Conservation (phyloP, 768 basidiomycete species). For the Holtermannia corniformis region DNA sequence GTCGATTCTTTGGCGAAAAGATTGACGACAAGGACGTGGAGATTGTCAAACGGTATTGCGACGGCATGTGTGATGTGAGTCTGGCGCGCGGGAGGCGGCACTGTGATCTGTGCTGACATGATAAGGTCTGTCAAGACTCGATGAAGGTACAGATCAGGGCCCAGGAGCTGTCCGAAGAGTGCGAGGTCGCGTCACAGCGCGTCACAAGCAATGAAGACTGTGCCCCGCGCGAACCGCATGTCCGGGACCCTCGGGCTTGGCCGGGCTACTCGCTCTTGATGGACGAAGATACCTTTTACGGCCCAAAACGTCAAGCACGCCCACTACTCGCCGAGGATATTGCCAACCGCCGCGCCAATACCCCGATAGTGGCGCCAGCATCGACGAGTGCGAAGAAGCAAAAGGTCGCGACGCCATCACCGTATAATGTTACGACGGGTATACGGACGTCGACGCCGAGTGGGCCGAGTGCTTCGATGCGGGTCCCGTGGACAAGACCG, state of each 20-base stretch:
- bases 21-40: constrained; percentile 30
- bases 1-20: constrained; percentile 41
- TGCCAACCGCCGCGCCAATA: not conserved
- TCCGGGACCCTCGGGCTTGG: not conserved
- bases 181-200: constrained; percentile 7
- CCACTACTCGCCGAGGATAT: not conserved
- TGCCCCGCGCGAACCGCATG: not conserved
- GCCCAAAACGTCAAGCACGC: not conserved
- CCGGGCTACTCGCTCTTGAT: not conserved
- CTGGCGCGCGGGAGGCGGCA: too few relatives aligned
- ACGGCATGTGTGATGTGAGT: constrained; percentile 42
- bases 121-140: constrained; percentile 20
- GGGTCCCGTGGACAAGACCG: not conserved
- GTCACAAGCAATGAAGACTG: not conserved
- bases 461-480: not conserved
- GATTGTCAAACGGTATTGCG: constrained; percentile 33
- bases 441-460: not conserved
- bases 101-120: not conserved
- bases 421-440: not conserved
- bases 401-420: not conserved
- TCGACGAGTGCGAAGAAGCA: not conserved
- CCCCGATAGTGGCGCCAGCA: not conserved
- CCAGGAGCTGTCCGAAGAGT: constrained; percentile 6
- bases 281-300: not conserved
- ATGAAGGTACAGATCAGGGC: constrained; percentile 13